A percentile compares a stretch with the other conserved stretches of the same genome.
These are phyloP conservation scores for Colletotrichum aenigma DNA, from an alignment of 2,329 filamentous ascomycete species.

Conservation along the genomic window DNA sequence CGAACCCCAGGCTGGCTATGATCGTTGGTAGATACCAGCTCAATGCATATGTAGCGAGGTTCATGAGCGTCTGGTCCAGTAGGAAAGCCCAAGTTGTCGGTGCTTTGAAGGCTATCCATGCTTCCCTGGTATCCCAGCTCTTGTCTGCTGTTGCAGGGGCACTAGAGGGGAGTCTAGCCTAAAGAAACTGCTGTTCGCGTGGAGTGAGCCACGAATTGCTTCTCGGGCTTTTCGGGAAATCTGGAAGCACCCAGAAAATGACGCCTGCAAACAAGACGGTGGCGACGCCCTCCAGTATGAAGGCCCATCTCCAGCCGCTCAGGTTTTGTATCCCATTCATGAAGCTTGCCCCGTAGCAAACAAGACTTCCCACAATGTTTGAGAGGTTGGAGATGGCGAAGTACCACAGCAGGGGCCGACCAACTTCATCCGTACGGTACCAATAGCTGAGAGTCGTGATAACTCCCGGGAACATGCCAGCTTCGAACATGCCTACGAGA, in stretches of 20 bases:
- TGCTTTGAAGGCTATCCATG: constrained; percentile 32
- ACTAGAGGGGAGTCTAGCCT: constrained; percentile 24
- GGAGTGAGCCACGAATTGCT: constrained; percentile 38
- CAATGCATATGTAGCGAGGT: constrained; percentile 43
- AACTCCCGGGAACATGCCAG: neutral
- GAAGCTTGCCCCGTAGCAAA: neutral
- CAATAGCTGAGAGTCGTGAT: neutral
- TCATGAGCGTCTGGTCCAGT: constrained; percentile 34
- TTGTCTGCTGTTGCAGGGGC: neutral
- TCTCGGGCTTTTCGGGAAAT: constrained; percentile 32
- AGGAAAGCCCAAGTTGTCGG: constrained; percentile 25
- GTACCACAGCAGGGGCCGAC: neutral
- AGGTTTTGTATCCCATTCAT: neutral
- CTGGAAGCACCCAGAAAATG: neutral
- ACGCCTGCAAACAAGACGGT: neutral
- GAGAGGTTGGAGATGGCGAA: neutral
- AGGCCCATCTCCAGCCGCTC: neutral
- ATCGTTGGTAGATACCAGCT: constrained; percentile 46
- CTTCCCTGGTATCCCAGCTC: constrained; percentile 35
- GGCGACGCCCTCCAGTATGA: neutral
- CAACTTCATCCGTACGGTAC: neutral
- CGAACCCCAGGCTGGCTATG: constrained; percentile 44
- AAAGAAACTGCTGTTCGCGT: constrained; percentile 42
- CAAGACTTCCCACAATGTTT: neutral
- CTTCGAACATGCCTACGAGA: constrained; percentile 34